These are phyloP conservation scores for Potentilla sterilis DNA, from an alignment of 306 rosid genomes.

Conservation along the genomic window DNA sequence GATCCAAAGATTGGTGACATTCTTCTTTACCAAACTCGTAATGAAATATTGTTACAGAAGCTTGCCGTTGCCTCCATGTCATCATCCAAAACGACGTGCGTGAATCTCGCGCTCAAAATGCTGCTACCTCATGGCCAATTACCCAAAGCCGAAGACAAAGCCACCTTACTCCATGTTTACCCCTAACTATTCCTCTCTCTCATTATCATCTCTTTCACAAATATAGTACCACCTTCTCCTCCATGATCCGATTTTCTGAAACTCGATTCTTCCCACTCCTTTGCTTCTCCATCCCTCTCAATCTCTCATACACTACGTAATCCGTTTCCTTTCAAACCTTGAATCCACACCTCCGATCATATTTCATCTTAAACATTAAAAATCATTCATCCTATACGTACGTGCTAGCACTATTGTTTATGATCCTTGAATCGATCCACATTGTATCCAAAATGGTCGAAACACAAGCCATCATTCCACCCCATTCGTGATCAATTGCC, in stretches of 20 bases:
- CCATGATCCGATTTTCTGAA: slow-evolving; percentile 21
- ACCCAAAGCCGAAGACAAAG: neutral
- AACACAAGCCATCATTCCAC: neutral
- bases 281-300: too few relatives aligned
- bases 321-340: neutral
- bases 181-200: neutral
- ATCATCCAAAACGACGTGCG: slow-evolving; percentile 18
- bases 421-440: neutral
- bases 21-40: neutral
- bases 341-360: neutral
- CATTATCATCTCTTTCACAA: neutral
- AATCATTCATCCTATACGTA: neutral
- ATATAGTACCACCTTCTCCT: neutral
- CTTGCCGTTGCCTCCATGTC: slow-evolving; percentile 26
- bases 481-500: neutral
- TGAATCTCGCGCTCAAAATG: slow-evolving; percentile 11
- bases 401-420: neutral
- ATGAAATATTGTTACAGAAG: neutral
- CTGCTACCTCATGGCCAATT: slow-evolving; percentile 16
- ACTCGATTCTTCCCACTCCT: slow-evolving; percentile 5
- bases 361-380: neutral
- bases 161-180: too few relatives aligned
- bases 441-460: neutral
- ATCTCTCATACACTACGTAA: too few relatives aligned
- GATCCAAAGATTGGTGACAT: too few relatives aligned